Conservation (phyloP, 257 asterid genomes). For the Prunella vulgaris region DNA sequence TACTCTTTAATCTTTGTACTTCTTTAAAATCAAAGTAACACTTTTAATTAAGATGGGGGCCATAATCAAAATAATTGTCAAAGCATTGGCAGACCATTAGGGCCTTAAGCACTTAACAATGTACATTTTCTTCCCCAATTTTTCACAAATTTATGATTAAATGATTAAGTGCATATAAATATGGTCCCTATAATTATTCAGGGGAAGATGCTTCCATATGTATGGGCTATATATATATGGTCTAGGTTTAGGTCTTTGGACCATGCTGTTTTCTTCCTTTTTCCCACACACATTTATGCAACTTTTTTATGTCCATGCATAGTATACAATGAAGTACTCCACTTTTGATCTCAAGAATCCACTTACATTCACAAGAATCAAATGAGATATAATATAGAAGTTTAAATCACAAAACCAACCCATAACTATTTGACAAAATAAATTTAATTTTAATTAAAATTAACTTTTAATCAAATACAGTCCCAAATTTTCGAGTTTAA, state of each 20-base stretch:
- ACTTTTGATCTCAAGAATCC: constrained; percentile 1
- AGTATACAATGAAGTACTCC: neutral
- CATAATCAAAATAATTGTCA: constrained; percentile 22
- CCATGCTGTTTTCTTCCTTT: constrained; percentile 24
- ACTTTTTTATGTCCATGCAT: constrained; percentile 25
- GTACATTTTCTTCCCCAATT: neutral
- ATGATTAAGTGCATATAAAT: neutral
- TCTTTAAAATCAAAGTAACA: neutral
- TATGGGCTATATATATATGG: neutral
- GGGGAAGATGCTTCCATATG: constrained; percentile 12
- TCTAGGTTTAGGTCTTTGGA: constrained; percentile 22
- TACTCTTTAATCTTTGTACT: neutral
- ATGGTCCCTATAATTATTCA: neutral
- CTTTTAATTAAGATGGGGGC: constrained; percentile 10
- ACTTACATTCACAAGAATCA: neutral
- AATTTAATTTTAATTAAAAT: too few relatives aligned
- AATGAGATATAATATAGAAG: neutral
- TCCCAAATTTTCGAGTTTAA: too few relatives aligned
- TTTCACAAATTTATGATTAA: neutral
- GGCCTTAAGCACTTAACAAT: constrained; percentile 18
- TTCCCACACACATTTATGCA: neutral
- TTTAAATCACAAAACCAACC: too few relatives aligned
- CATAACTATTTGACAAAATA: too few relatives aligned
- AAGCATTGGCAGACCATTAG: constrained; percentile 38
- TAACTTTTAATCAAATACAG: too few relatives aligned